Conservation (phyloP, 2,329 filamentous ascomycete species). For the Decorospora gaudefroyi region DNA sequence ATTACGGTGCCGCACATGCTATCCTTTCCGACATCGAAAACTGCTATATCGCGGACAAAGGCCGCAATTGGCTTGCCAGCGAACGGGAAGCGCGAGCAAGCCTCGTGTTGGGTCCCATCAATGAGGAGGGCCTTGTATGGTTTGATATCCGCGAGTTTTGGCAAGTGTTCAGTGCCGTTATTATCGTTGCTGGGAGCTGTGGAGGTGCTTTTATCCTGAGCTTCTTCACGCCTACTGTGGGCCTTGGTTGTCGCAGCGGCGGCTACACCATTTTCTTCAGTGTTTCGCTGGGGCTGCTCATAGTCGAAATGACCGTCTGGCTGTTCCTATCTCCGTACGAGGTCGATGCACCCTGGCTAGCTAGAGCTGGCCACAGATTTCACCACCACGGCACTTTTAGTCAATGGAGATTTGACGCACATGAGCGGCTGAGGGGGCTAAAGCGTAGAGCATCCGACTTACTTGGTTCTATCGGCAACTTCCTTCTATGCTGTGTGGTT, state of each 20-base stretch:
- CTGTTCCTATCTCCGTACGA: constrained; percentile 28
- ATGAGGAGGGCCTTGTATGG: constrained; percentile 47
- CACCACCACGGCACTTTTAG: constrained; percentile 19
- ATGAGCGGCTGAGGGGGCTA: constrained; percentile 14
- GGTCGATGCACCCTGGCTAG: constrained; percentile 19
- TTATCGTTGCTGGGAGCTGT: constrained; percentile 46
- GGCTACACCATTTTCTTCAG: constrained; percentile 52
- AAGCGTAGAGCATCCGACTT: constrained; percentile 13
- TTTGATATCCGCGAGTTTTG: constrained; percentile 53
- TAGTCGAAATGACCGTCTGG: constrained; percentile 49
- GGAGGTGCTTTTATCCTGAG: constrained; percentile 50
- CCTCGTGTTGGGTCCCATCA: constrained; percentile 44
- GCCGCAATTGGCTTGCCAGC: constrained; percentile 48
- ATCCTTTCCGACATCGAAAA: constrained; percentile 51
- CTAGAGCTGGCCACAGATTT: constrained; percentile 17
- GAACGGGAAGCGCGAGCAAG: constrained; percentile 41
- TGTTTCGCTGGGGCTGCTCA: constrained; percentile 41
- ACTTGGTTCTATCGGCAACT: constrained; percentile 8
- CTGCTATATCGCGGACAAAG: constrained; percentile 47
- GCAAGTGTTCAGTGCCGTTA: constrained; percentile 47
- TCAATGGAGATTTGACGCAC: constrained; percentile 12
- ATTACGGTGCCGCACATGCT: constrained; percentile 51
- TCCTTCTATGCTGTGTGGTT: constrained; percentile 11
- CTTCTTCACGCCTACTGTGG: constrained; percentile 54
- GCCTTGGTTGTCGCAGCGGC: constrained; percentile 50